These are phyloP conservation scores for Williopsis jadinii DNA, from an alignment of 1,139 yeast genomes.

Conservation along the genomic window DNA sequence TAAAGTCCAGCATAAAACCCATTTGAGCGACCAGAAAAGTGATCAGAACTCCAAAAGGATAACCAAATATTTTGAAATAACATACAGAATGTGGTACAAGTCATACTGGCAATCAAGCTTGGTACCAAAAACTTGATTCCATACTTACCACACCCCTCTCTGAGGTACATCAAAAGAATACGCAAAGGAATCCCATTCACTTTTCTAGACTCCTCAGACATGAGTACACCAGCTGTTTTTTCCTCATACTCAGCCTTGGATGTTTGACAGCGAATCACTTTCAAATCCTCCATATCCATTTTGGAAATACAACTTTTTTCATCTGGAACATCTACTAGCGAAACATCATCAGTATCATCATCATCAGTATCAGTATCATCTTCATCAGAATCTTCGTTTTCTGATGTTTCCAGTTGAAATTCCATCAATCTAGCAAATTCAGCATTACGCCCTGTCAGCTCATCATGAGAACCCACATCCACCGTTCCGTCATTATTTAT, in stretches of 20 bases:
- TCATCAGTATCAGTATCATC: conserved; percentile 9
- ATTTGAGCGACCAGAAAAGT: conserved; percentile 39
- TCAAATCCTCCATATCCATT: no score
- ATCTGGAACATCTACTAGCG: no score
- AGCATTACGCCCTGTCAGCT: conserved; percentile 36
- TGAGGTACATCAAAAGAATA: conserved; percentile 46
- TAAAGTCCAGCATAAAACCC: conserved; percentile 68
- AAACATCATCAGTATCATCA: neutral
- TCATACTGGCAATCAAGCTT: conserved; percentile 14
- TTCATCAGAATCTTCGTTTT: conserved; percentile 24
- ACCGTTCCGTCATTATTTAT: conserved; percentile 58
- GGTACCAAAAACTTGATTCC: conserved; percentile 34
- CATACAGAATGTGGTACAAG: conserved; percentile 34
- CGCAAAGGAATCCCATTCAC: conserved; percentile 38
- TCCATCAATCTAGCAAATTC: conserved; percentile 49
- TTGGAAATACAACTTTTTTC: no score
- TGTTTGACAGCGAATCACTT: no score
- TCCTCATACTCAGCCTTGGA: conserved; percentile 2
- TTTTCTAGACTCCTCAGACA: conserved; percentile 42
- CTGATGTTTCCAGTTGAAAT: conserved; percentile 32
- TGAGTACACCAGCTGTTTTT: conserved; percentile 30
- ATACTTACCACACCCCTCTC: conserved; percentile 39
- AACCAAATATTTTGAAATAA: conserved; percentile 77
- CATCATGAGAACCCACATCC: conserved; percentile 47
- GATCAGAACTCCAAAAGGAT: conserved; percentile 69